These are phyloP conservation scores for Grosmannia clavigera DNA, from an alignment of 2,329 filamentous ascomycete genomes.

Conservation along the genomic window DNA sequence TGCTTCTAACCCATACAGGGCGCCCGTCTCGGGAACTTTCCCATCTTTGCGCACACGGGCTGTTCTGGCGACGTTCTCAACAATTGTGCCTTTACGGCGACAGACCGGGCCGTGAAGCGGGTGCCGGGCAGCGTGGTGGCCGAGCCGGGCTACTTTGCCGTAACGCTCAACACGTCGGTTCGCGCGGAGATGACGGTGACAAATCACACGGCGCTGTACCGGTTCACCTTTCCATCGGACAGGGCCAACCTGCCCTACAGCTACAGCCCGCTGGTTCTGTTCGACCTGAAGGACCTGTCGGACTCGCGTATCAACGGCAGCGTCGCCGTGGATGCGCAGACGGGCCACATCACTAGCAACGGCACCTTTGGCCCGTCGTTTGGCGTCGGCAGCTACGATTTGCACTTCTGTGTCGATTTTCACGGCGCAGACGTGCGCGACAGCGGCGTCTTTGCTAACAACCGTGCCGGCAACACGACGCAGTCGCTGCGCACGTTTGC, in stretches of 20 bases:
- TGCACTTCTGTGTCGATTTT: conserved; percentile 51
- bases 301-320: conserved; percentile 35
- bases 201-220: conserved; percentile 49
- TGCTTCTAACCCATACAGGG: conserved; percentile 11
- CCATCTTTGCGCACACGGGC: conserved; percentile 28
- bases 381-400: conserved; percentile 43
- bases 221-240: conserved; percentile 34
- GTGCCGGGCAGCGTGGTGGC: conserved; percentile 32
- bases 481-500: conserved; percentile 18
- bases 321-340: conserved; percentile 34
- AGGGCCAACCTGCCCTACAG: conserved; percentile 4
- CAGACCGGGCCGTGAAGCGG: conserved; percentile 28
- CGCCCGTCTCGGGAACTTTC: conserved; percentile 33
- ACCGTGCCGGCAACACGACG: conserved; percentile 24
- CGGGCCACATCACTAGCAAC: conserved; percentile 42
- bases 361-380: conserved; percentile 50
- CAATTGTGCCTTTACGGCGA: conserved; percentile 40
- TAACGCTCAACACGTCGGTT: conserved; percentile 41
- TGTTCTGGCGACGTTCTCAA: not conserved
- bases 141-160: conserved; percentile 42
- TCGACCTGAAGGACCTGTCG: conserved; percentile 49
- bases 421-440: conserved; percentile 25
- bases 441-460: conserved; percentile 27
- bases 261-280: conserved; percentile 36
- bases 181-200: conserved; percentile 47